Base-by-base conservation (phyloP, 495 filamentous ascomycete species). In the Delitschia confertaspora region DNA sequence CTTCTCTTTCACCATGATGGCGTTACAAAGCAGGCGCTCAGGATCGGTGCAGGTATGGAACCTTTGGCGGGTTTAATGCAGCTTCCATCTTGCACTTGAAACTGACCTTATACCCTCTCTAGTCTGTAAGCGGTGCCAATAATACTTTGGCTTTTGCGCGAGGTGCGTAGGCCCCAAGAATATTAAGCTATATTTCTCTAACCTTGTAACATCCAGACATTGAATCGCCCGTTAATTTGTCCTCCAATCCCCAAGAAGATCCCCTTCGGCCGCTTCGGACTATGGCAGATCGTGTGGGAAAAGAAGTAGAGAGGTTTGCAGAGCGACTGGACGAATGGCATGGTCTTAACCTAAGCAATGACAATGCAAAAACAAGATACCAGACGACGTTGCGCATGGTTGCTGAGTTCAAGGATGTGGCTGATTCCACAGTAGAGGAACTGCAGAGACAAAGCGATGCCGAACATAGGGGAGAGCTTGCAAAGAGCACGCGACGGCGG, bases 281-380 rank as follows among this genome's bases (percentile, higher is more conserved):
- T n/a, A 71, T 73, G 14, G 75, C 73, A 37, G 75, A 78, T 45
- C 71, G 74, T 4, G 71, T 79, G 27, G 74, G 73, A 38, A 70
- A 69, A 38, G 77, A 83, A 53, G 73, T 81, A 36, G 74, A 82
- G 53, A 68, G 67, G 16, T 83, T 82, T 48, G 79, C 79, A n/a
- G 69, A 78, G 45, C 68, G 68, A 47, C 63, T 83, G n/a, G 78
- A 81, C 53, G 66, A 67, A 30, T 76, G 79, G 53, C 42, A 49
- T 24, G 37, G 29, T n/a, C 42, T 45, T 18, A 31, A 23, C 23
- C 37, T 31, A 23, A 34, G 31, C 9, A 34, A 45, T 25, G 26
- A 24, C 2, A 22, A 10, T 14, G 5, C 18, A 3, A 38, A 40
- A 17, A 33, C 30, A 2, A 51, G 39, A 24, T 59, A 57, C 41